Evolutionary conservation across 1,139 yeast genomes (phyloP), one percentile per base, ranked within the genome.

Genomic region (Magnusiomyces tetraspermus): DNA sequence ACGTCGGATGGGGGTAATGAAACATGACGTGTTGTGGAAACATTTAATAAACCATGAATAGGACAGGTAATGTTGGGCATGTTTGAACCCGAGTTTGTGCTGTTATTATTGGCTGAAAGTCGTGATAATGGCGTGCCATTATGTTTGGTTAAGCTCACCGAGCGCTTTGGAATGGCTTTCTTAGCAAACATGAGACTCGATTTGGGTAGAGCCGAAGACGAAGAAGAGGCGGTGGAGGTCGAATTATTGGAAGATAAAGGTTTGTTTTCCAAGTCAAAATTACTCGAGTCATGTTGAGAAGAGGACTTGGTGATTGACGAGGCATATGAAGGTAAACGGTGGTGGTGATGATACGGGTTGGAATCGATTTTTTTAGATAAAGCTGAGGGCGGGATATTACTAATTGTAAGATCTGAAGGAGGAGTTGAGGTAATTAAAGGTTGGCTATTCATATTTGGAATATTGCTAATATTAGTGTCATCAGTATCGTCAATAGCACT

Each of bases 401-500:
- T 38, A 3, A 24, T 38, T 10, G 42, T 38, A 5, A 38, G 17
- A 15, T 38, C 42, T 3, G 15, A 5, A 5, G 42, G 42, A 38
- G 42, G 42, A 19, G 42, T 19, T 17, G 11, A 19, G 17, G 42
- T 5, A 19, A 36, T n/a, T n/a, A n/a, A 15, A 36, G 40, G 40
- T 10, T 10, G 40, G 17, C 17, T 22, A 38, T 17, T 38, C 24
- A 5, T 8, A 38, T 38, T 38, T 38, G 10, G 38, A 33, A 15
- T 38, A 3, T 4, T 19, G 42, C 24, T 21, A 17, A 3, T 38
- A 24, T 4, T 15, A 38, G 5, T 38, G 8, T 38, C 42, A 5
- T 38, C 42, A 38, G 8, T n/a, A 24, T 38, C 42, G 23, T 38
- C 42, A 38, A 38, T 38, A n/a, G 42, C 42, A 19, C 42, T 38